Conservation (phyloP, 176 grass and related monocot genomes). For the Phoenix dactylifera region DNA sequence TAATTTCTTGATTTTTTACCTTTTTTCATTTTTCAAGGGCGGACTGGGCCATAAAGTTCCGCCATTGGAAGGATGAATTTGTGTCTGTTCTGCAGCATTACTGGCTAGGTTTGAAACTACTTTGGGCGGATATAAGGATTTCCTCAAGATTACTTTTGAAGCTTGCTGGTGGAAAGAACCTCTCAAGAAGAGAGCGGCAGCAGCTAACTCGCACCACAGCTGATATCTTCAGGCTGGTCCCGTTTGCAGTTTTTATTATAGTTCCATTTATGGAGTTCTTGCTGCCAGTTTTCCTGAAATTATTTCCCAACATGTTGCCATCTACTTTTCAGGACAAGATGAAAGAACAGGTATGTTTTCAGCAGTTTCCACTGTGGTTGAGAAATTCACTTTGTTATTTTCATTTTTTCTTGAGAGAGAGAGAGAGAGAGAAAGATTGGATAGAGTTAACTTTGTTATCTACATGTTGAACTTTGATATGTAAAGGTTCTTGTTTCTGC, state of each 20-base stretch:
- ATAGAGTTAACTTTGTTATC: no score
- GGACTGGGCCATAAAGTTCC: conserved; percentile 72
- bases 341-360: conserved; percentile 59
- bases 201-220: conserved; percentile 86
- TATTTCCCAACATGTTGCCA: conserved; percentile 93
- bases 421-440: no score
- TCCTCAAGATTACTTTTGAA: conserved; percentile 88
- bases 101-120: conserved; percentile 72
- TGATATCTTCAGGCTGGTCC: conserved; percentile 84
- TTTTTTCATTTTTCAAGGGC: conserved; percentile 28
- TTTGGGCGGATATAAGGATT: conserved; percentile 16
- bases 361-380: no score
- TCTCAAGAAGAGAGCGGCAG: conserved; percentile 73
- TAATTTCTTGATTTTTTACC: background rate
- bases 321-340: conserved; percentile 94
- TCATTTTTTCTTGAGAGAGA: no score
- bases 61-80: conserved; percentile 90
- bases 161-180: conserved; percentile 68
- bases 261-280: conserved; percentile 94
- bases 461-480: no score
- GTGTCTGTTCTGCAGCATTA: conserved; percentile 79
- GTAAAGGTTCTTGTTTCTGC: no score
- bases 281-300: conserved; percentile 75
- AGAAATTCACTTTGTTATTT: no score
- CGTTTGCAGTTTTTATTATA: conserved; percentile 82